These are phyloP conservation scores for Leccinum uliginosum DNA, from an alignment of 768 basidiomycete species.

Conservation along the genomic window DNA sequence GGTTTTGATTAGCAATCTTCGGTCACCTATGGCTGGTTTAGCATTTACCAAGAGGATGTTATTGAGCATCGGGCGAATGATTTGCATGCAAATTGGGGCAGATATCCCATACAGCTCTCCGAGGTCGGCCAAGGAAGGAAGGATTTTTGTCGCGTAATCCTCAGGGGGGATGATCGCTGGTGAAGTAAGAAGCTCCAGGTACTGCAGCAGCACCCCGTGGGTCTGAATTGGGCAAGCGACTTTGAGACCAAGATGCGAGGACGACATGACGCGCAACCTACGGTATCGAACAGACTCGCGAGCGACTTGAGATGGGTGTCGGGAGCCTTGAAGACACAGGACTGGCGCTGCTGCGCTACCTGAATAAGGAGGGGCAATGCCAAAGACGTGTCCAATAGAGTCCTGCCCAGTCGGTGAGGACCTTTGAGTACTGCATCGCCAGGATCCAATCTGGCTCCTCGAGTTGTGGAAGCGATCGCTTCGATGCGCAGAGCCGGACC, in stretches of 20 bases:
- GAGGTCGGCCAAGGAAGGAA: slow-evolving; percentile 74
- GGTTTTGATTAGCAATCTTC: slow-evolving; percentile 4
- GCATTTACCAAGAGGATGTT: slow-evolving; percentile 52
- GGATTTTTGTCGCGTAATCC: slow-evolving; percentile 68
- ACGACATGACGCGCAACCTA: slow-evolving; percentile 39
- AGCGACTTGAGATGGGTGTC: slow-evolving; percentile 83
- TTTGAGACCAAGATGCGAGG: slow-evolving; percentile 18
- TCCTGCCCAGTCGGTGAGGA: slow-evolving; percentile 62
- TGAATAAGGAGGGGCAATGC: slow-evolving; percentile 89
- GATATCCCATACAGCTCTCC: slow-evolving; percentile 75
- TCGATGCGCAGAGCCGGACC: slow-evolving; percentile 85
- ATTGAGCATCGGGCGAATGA: slow-evolving; percentile 80
- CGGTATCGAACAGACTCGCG: slow-evolving; percentile 84
- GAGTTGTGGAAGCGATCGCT: slow-evolving; percentile 73
- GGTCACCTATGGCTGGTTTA: neutral
- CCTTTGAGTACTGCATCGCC: slow-evolving; percentile 60
- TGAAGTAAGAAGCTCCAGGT: slow-evolving; percentile 80
- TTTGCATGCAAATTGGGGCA: slow-evolving; percentile 89
- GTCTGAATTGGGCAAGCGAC: slow-evolving; percentile 47
- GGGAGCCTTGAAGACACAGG: slow-evolving; percentile 69
- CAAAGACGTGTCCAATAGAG: slow-evolving; percentile 62
- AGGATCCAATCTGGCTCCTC: slow-evolving; percentile 70
- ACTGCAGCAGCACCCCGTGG: slow-evolving; percentile 90
- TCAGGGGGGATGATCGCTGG: slow-evolving; percentile 61
- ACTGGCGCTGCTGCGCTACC: slow-evolving; percentile 86